phyloP scores from a whole-genome alignment of 208 protist species.

The Lotmaria passim region DNA sequence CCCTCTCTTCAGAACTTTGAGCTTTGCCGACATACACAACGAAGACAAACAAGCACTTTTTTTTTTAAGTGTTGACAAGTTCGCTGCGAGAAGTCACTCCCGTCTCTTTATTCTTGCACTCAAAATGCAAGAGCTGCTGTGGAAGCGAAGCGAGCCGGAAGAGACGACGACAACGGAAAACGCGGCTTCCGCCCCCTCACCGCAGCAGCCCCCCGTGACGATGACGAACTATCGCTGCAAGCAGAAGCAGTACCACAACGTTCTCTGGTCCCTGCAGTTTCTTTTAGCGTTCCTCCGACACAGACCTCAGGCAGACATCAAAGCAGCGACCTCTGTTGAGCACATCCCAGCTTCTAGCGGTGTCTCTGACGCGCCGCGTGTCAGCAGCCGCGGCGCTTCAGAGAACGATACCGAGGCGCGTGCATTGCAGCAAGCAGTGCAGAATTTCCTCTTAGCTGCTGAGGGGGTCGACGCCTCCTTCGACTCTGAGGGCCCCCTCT shows the following conservation, averaged over 20 bases:
- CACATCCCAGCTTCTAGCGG: not conserved
- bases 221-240: slow-evolving; percentile 25
- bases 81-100: too few relatives aligned
- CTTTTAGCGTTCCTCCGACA: slow-evolving; percentile 10
- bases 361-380: not conserved
- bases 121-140: too few relatives aligned
- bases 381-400: too few relatives aligned
- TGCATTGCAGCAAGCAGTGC: not conserved
- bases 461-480: slow-evolving; percentile 7
- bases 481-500: slow-evolving; percentile 19
- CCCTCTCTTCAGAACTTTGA: too few relatives aligned
- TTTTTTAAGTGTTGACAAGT: too few relatives aligned
- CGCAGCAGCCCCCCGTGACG: not conserved
- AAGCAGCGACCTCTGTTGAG: not conserved
- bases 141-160: too few relatives aligned
- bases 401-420: not conserved
- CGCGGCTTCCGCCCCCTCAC: not conserved
- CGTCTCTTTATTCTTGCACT: too few relatives aligned
- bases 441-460: not conserved
- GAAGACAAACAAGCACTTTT: too few relatives aligned
- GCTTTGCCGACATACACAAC: too few relatives aligned
- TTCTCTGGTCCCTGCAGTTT: slow-evolving; percentile 32
- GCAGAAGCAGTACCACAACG: slow-evolving; percentile 34
- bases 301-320: not conserved
- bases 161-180: not conserved